Base-by-base conservation (phyloP, 495 filamentous ascomycete genomes). In the Podospora australis region DNA sequence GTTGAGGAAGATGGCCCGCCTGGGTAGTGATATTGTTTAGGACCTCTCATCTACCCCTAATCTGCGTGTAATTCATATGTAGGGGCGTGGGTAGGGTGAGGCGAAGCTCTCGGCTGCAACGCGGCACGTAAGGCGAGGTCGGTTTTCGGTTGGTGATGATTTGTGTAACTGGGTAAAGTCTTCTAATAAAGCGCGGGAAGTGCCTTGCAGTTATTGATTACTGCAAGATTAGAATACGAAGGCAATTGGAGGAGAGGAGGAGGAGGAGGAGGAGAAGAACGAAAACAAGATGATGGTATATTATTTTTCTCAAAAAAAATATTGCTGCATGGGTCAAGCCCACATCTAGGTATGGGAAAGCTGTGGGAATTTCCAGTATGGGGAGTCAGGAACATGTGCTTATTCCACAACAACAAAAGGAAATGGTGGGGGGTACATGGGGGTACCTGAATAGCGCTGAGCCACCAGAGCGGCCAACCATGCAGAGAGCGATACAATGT, bases 31-130 rank as follows among this genome's bases (percentile, higher is more conserved):
- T 48, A 40, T 36, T 43, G 19, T n/a, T 48, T 39, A 24, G 17
- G 38, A 42, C 14, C 38, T 19, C 20, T 47, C 45, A 53, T 44
- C 38, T 48, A 53, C 38, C 44, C 25, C 9, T 8, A 24, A 16
- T 17, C 14, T 16, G 24, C 25, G 6, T 41, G 38, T 4, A 23
- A 41, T 26, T 25, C 23, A 34, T 45, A 52, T 52, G 50, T 39
- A 52, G 43, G 43, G 20, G 29, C 20, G 50, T 43, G 43, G 48
- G 49, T 35, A 30, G 34, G 29, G 28, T 23, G 42, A 26, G 50
- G 50, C 50, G 23, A 28, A 29, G 50, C 35, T 20, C 26, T 8
- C 36, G 41, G 19, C 20, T 36, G 23, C 20, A 16, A 14, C 8
- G 44, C 43, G 50, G 43, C 50, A 46, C 47, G 47, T 43, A 25